Evolutionary conservation across 345 rosid genomes (phyloP), one percentile per base, ranked within the genome.

Genomic region (Durio zibethinus): DNA sequence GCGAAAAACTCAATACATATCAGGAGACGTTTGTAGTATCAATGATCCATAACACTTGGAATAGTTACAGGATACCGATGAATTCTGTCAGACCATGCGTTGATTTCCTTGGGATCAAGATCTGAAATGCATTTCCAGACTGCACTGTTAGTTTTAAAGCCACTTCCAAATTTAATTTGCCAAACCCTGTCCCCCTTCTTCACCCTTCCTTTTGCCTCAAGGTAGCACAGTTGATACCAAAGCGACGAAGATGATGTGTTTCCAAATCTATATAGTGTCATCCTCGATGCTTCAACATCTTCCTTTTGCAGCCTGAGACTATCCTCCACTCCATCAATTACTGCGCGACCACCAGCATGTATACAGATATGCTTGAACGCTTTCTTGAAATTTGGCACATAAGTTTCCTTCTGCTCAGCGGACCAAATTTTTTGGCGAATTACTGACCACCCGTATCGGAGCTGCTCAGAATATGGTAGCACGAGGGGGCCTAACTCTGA

Each of bases 81-180:
- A 56, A 88, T 85, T 83, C 83, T 82, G 66, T 86, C 90, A 10
- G 87, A 87, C 88, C 94, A 89, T n/a, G 89, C 94, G 53, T 84
- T 90, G 78, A 15, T 83, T 3, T 27, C 85, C 27, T 71, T 61
- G 7, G 87, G 83, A 70, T 89, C 59, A 54, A 80, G 59, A 72
- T 82, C 78, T 0, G 89, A 81, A 61, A 86, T 81, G 80, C 89
- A 83, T 81, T 83, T 82, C 94, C 94, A 92, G 2, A 83, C 91
- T 66, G 89, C 91, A 78, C 88, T 92, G 35, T 89, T 90, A 36
- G 84, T 79, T 75, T 90, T 89, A 77, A 92, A 92, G 50, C 94
- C 94, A 77, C 92, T 92, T 61, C 90, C 97, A 36, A 89, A 89
- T n/a, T 91, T 86, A 54, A 90, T 86, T 75, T 80, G 92, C 91